Percentiles rank a stretch among this genome's conserved stretches.
phyloP scores from a whole-genome alignment of 225 moss, liverwort and hornwort genomes.

The Physcomitrium patens region DNA sequence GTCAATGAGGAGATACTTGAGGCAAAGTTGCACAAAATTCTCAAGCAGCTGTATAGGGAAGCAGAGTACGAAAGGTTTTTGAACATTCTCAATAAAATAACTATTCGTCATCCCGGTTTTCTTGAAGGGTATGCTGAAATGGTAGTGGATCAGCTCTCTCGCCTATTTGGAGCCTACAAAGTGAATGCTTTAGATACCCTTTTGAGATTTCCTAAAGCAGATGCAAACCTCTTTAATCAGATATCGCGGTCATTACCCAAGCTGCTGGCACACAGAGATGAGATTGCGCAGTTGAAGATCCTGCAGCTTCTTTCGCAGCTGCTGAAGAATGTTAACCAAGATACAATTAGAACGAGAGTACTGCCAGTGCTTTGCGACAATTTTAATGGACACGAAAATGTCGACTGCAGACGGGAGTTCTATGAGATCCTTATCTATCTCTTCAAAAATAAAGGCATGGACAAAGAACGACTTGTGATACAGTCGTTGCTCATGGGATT shows the following conservation, averaged over 20 bases:
- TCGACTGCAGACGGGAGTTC: conserved; percentile 71
- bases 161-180: conserved; percentile 74
- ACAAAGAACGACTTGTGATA: conserved; percentile 45
- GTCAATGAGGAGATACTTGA: conserved; percentile 57
- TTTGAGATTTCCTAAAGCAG: conserved; percentile 62
- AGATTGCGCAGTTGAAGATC: conserved; percentile 75
- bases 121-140: conserved; percentile 63
- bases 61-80: conserved; percentile 77
- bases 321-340: conserved; percentile 57
- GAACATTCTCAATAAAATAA: conserved; percentile 82
- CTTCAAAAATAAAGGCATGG: conserved; percentile 49
- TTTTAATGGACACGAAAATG: conserved; percentile 72
- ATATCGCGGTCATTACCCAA: conserved; percentile 64
- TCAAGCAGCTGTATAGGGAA: conserved; percentile 66
- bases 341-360: conserved; percentile 53
- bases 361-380: conserved; percentile 78
- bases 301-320: conserved; percentile 74
- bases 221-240: conserved; percentile 56
- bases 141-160: conserved; percentile 80
- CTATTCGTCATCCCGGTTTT: conserved; percentile 64
- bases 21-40: conserved; percentile 56
- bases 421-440: conserved; percentile 73
- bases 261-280: conserved; percentile 78
- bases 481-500: conserved; percentile 80
- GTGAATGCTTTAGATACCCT: conserved; percentile 76